Percentiles rank a stretch among this genome's conserved stretches.
Evolutionary conservation across 805 yeast species (phyloP).

Genomic region (Debaryomyces castellii): DNA sequence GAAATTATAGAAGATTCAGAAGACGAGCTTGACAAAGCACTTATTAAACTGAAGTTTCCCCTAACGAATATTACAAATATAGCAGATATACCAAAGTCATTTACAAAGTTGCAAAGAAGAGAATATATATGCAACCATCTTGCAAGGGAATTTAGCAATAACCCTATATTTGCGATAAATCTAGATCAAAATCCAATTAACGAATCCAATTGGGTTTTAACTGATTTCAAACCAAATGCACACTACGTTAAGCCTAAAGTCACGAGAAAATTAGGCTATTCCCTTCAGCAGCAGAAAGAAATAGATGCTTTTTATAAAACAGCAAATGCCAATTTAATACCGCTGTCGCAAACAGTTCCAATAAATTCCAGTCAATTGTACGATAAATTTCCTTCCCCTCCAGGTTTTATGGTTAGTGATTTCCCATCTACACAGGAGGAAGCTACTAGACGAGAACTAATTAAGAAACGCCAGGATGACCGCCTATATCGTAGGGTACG

Average conservation of each 20-base stretch:
- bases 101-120: conserved; percentile 33
- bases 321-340: conserved; percentile 5
- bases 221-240: conserved; percentile 36
- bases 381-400: conserved; percentile 39
- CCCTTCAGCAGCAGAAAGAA: conserved; percentile 14
- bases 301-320: conserved; percentile 12
- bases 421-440: conserved; percentile 36
- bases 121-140: conserved; percentile 28
- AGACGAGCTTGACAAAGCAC: conserved; percentile 3
- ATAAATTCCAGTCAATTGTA: conserved; percentile 23
- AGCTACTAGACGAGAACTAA: conserved; percentile 16
- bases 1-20: conserved; percentile 9
- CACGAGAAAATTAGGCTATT: conserved; percentile 12
- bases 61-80: conserved; percentile 5
- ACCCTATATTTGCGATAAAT: conserved; percentile 20
- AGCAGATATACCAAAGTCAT: conserved; percentile 1
- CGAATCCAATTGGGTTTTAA: conserved; percentile 33
- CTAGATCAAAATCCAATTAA: conserved; percentile 34
- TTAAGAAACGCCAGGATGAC: conserved; percentile 21
- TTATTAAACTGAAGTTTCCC: conserved; percentile 8
- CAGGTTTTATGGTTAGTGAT: conserved; percentile 39
- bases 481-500: conserved; percentile 27
- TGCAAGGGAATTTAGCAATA: conserved; percentile 18
- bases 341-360: background rate
- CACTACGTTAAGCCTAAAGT: conserved; percentile 15